Evolutionary conservation across 106 monocot genomes (phyloP).

Genomic region (Cymbidium sinense): DNA sequence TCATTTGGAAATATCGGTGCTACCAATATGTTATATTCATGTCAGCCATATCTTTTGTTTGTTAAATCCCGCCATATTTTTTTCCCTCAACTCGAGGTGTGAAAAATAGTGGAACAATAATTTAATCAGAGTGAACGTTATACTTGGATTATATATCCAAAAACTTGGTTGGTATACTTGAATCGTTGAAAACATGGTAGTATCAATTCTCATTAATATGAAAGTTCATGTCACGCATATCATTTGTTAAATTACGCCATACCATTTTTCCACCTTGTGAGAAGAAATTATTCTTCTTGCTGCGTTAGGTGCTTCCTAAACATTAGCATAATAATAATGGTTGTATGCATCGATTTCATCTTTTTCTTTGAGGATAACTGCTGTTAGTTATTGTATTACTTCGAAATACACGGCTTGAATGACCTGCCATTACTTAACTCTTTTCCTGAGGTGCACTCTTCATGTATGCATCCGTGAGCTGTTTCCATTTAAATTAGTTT

Average conservation of each 20-base stretch:
- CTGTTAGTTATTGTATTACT: background rate
- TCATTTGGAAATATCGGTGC: background rate
- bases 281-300: too few species aligned
- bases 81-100: background rate
- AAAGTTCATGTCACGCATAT: background rate
- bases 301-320: too few species aligned
- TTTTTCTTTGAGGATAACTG: background rate
- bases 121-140: background rate
- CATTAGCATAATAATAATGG: too few species aligned
- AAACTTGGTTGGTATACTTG: background rate
- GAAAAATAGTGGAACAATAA: background rate
- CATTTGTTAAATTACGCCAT: background rate
- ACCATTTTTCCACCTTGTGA: background rate
- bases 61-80: background rate
- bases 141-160: background rate
- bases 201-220: background rate
- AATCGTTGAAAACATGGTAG: too few species aligned
- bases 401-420: too few species aligned
- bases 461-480: background rate
- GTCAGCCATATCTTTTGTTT: background rate
- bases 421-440: background rate
- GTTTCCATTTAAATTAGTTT: background rate
- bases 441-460: background rate
- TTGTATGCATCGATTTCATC: too few species aligned
- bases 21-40: background rate